Conservation (phyloP, 1,139 yeast species). For the Saccharomyces pastorianus region DNA sequence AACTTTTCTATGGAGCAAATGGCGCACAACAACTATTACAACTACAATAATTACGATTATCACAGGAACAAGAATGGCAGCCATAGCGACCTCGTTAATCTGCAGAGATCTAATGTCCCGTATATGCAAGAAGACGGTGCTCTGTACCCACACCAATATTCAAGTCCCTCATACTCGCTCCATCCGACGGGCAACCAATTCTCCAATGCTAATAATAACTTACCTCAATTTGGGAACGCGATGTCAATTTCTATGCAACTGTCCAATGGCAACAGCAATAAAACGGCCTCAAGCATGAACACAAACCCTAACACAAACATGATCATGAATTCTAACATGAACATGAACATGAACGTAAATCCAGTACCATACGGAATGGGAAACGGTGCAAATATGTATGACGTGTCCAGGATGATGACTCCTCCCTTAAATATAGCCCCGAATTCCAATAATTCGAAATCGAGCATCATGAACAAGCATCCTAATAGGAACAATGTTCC, state of each 20-base stretch:
- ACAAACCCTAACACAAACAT: not conserved
- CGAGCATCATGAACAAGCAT: slow-evolving; percentile 5
- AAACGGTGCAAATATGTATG: not conserved
- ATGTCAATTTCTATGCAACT: not conserved
- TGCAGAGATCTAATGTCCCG: not conserved
- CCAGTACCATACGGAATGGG: not conserved
- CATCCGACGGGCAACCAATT: not conserved
- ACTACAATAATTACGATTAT: slow-evolving; percentile 5
- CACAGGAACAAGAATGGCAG: slow-evolving; percentile 2
- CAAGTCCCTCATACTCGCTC: not conserved
- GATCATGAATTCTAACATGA: not conserved
- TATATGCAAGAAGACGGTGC: not conserved
- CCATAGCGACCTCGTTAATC: not conserved
- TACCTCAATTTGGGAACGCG: not conserved
- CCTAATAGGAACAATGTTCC: slow-evolving; percentile 10
- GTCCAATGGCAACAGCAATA: not conserved
- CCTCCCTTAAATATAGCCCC: not conserved
- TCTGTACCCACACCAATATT: not conserved
- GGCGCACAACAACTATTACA: slow-evolving; percentile 5
- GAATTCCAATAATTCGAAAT: slow-evolving; percentile 7
- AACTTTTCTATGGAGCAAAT: slow-evolving; percentile 2
- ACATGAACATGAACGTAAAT: not conserved
- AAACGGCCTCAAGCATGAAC: not conserved
- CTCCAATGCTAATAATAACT: not conserved
- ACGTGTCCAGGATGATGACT: not conserved